These are phyloP conservation scores for Globisporangium recalcitrans DNA, from an alignment of 352 stramenopile genomes.

Conservation along the genomic window DNA sequence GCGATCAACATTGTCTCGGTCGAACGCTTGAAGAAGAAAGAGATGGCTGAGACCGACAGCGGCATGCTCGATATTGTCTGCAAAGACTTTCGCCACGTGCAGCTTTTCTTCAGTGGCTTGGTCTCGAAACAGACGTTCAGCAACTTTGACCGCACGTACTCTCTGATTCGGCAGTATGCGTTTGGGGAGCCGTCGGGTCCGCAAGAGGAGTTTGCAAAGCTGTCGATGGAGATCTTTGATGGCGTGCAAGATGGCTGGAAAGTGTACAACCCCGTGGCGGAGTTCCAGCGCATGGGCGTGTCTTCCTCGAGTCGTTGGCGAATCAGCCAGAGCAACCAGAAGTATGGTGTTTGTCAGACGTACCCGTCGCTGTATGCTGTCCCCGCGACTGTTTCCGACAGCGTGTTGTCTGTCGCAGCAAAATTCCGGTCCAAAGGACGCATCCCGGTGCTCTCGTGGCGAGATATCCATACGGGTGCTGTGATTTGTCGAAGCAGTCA, in stretches of 20 bases:
- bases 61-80: constrained; percentile 67
- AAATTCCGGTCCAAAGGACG: constrained; percentile 83
- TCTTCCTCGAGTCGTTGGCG: constrained; percentile 54
- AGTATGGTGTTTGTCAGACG: constrained; percentile 68
- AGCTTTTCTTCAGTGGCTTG: constrained; percentile 71
- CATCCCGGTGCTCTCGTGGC: constrained; percentile 82
- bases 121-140: constrained; percentile 78
- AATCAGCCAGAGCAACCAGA: constrained; percentile 57
- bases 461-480: constrained; percentile 58
- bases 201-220: constrained; percentile 60
- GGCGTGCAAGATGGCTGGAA: constrained; percentile 51
- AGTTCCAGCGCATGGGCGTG: constrained; percentile 70
- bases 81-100: constrained; percentile 77
- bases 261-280: constrained; percentile 60
- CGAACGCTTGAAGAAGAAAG: constrained; percentile 70
- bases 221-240: constrained; percentile 51
- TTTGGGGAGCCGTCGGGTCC: constrained; percentile 45
- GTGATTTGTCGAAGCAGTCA: constrained; percentile 83
- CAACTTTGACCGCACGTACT: constrained; percentile 62
- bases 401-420: constrained; percentile 54
- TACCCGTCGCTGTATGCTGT: constrained; percentile 79
- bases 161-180: constrained; percentile 54
- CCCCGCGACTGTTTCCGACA: constrained; percentile 55
- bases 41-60: constrained; percentile 68
- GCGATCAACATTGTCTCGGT: constrained; percentile 66